A percentile compares a stretch with the other conserved stretches of the same genome.
Evolutionary conservation across 345 rosid species (phyloP).

Genomic region (Capsella bursapastoris): DNA sequence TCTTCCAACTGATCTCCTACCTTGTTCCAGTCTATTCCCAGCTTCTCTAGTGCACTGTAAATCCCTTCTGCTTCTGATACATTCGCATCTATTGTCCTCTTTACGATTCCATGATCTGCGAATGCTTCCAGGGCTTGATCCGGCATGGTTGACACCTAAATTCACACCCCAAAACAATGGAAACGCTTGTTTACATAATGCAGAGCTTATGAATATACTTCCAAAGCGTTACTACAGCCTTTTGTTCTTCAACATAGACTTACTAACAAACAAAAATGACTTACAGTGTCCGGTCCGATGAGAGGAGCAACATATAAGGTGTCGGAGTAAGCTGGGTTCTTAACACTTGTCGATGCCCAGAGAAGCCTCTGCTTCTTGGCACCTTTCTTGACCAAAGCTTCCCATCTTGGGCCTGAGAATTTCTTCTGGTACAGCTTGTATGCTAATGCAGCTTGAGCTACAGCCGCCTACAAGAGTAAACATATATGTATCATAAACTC

Average conservation of each 20-base stretch:
- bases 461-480: slow-evolving; percentile 72
- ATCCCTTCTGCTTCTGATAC: slow-evolving; percentile 94
- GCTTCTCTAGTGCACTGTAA: slow-evolving; percentile 92
- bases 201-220: background rate
- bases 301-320: slow-evolving; percentile 90
- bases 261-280: slow-evolving; percentile 29
- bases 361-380: slow-evolving; percentile 97
- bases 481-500: slow-evolving; percentile 15
- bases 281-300: slow-evolving; percentile 94
- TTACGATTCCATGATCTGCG: slow-evolving; percentile 76
- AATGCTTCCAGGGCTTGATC: slow-evolving; percentile 98
- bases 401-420: slow-evolving; percentile 98
- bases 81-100: slow-evolving; percentile 88
- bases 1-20: slow-evolving; percentile 86
- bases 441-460: slow-evolving; percentile 96
- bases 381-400: slow-evolving; percentile 89
- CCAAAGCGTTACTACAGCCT: background rate
- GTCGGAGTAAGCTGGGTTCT: slow-evolving; percentile 95
- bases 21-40: slow-evolving; percentile 85
- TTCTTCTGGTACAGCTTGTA: slow-evolving; percentile 95
- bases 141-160: slow-evolving; percentile 97
- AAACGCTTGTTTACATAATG: slow-evolving; percentile 3
- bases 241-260: background rate
- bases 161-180: background rate
- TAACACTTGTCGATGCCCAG: slow-evolving; percentile 98